A percentile compares a stretch with the other conserved stretches of the same genome.
phyloP scores from a whole-genome alignment of 192 early-diverging fungal genomes.

The Backusella westeae region DNA sequence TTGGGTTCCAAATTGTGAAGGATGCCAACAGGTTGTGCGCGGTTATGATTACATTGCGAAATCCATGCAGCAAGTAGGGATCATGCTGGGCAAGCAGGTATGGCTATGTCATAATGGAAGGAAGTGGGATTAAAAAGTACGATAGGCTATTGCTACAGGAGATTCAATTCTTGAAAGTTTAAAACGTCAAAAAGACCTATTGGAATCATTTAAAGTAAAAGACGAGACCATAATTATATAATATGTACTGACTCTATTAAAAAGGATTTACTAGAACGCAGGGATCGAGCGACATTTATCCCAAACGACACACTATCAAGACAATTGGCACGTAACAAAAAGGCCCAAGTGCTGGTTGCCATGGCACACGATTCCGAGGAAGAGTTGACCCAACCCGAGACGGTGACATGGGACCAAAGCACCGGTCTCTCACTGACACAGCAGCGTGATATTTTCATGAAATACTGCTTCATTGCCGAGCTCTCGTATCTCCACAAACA shows the following conservation, averaged over 20 bases:
- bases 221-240: not conserved
- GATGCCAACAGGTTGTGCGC: constrained; percentile 50
- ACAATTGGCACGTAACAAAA: constrained; percentile 26
- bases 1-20: constrained; percentile 52
- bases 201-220: constrained; percentile 55
- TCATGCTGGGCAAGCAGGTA: constrained; percentile 40
- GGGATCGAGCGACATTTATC: constrained; percentile 34
- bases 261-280: constrained; percentile 54
- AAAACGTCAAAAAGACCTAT: constrained; percentile 62
- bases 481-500: constrained; percentile 60
- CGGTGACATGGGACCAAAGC: constrained; percentile 22
- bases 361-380: constrained; percentile 33
- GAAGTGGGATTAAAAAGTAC: too few species aligned
- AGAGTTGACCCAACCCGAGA: constrained; percentile 41
- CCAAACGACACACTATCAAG: constrained; percentile 11
- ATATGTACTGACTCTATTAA: not conserved
- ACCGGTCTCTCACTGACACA: constrained; percentile 19
- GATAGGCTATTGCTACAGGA: constrained; percentile 31
- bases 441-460: constrained; percentile 46
- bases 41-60: constrained; percentile 47
- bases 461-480: constrained; percentile 57
- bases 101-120: too few species aligned
- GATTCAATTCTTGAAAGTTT: constrained; percentile 55
- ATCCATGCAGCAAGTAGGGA: constrained; percentile 41
- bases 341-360: not conserved